phyloP scores from a whole-genome alignment of 2,329 filamentous ascomycete species.

The Xenoacremonium recifei region DNA sequence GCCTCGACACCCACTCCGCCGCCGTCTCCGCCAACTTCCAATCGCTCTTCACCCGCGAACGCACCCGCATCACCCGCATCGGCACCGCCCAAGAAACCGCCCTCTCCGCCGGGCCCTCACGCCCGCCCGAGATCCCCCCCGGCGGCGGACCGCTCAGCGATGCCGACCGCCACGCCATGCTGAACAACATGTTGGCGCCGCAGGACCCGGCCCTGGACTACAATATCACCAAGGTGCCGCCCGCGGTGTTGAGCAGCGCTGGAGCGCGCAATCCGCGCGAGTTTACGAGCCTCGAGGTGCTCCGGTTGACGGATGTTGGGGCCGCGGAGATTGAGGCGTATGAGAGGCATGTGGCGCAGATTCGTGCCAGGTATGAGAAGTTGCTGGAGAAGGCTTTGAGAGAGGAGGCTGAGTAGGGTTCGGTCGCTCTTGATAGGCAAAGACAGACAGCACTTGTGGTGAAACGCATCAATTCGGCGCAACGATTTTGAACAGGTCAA shows the following conservation, averaged over 20 bases:
- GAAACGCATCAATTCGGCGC: too few species aligned
- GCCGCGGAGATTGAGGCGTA: constrained; percentile 20
- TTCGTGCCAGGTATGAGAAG: constrained; percentile 15
- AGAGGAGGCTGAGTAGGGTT: constrained; percentile 16
- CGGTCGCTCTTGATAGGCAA: constrained; percentile 6
- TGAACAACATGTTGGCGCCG: constrained; percentile 29
- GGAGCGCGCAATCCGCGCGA: constrained; percentile 19
- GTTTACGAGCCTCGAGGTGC: constrained; percentile 15
- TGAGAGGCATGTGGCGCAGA: constrained; percentile 19
- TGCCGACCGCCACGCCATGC: constrained; percentile 23
- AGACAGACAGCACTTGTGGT: too few species aligned
- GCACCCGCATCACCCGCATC: constrained; percentile 27
- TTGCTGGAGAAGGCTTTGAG: constrained; percentile 23
- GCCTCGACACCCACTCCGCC: constrained; percentile 24
- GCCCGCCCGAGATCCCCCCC: too few species aligned
- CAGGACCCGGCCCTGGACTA: constrained; percentile 1
- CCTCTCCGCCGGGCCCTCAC: constrained; percentile 5
- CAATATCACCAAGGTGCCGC: constrained; percentile 13
- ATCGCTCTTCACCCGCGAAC: constrained; percentile 29
- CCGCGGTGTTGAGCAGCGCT: constrained; percentile 15
- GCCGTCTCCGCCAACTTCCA: constrained; percentile 30
- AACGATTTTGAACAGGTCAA: too few species aligned
- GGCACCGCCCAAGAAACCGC: constrained; percentile 16
- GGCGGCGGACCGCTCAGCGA: too few species aligned
- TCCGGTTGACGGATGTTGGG: constrained; percentile 18